Evolutionary conservation across 2,329 filamentous ascomycete genomes (phyloP).

Genomic region (Grosmannia penicillata): DNA sequence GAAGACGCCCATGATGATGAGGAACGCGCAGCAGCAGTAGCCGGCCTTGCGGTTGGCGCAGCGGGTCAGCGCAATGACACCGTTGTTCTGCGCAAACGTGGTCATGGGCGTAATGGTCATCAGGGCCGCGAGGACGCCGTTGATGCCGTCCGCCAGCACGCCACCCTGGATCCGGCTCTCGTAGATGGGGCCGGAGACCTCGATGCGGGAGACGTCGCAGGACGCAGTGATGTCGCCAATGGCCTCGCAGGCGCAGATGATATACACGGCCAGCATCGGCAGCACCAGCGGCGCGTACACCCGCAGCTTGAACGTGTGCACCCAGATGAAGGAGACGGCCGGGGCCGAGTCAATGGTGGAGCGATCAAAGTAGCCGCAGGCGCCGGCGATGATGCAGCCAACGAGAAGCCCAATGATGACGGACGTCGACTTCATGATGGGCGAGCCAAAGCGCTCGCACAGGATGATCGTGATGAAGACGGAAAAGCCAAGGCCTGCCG

Average conservation of each 20-base stretch:
- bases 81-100: constrained; percentile 74
- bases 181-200: constrained; percentile 57
- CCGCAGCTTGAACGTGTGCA: constrained; percentile 57
- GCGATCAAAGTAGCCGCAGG: constrained; percentile 64
- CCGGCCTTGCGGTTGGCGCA: constrained; percentile 72
- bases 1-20: constrained; percentile 69
- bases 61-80: constrained; percentile 66
- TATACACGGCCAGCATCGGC: constrained; percentile 53
- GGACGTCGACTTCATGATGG: constrained; percentile 70
- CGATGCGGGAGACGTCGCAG: constrained; percentile 63
- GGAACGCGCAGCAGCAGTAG: constrained; percentile 62
- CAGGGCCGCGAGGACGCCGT: constrained; percentile 59
- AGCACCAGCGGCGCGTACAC: constrained; percentile 62
- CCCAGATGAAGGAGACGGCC: constrained; percentile 62
- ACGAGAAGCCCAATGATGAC: constrained; percentile 61
- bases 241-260: constrained; percentile 64
- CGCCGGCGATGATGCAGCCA: constrained; percentile 66
- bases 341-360: constrained; percentile 58
- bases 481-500: constrained; percentile 54
- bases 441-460: constrained; percentile 66
- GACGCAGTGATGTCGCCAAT: constrained; percentile 72
- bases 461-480: constrained; percentile 69
- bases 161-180: constrained; percentile 69
- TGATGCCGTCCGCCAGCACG: constrained; percentile 62
- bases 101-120: constrained; percentile 71